Evolutionary conservation across 345 rosid genomes (phyloP), one percentile per base, ranked within the genome.

Genomic region (Eucalyptus pauciflora): DNA sequence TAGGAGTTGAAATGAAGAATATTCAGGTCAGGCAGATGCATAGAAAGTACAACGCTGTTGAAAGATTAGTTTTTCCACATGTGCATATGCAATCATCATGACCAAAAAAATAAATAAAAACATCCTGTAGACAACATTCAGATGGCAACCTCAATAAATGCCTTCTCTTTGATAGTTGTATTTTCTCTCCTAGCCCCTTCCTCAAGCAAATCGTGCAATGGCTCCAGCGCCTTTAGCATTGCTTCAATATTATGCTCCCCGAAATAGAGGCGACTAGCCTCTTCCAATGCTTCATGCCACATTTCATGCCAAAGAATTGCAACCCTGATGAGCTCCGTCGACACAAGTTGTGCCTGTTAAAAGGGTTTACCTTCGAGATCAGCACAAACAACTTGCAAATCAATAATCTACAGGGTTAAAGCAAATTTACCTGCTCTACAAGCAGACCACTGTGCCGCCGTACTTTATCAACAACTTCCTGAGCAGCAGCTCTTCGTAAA

Each of bases 231-330:
- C 90, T 98, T 97, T 87, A 98, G 93, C 99, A 98, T 98, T 69
- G 97, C 98, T 93, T 98, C 99, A 91, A 95, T 95, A 92, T 98
- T 98, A 90, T 94, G 99, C 93, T 98, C 99, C 89, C 99, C 99
- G 89, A 97, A 98, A 93, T 94, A 98, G 91, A 98, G 92, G 86
- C 99, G 99, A 91, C 99, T 98, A 85, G 99, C 99, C 94, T 98
- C 99, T 96, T 98, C 99, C 90, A 98, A 89, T 69, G 94, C 98
- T 91, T 98, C 99, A 91, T 98, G 99, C 99, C 99, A 98, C 95
- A 92, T 90, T 90, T 98, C 99, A 92, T 98, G 99, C 99, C 99
- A 98, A 90, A 98, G 99, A 89, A 98, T 98, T 87, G 99, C 97
- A 87, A 98, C 99, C 91, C 99, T 94, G 91, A 98, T 95, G 88